Conservation (phyloP, 73 alveolate genomes). For the Symbiodinium natans region DNA sequence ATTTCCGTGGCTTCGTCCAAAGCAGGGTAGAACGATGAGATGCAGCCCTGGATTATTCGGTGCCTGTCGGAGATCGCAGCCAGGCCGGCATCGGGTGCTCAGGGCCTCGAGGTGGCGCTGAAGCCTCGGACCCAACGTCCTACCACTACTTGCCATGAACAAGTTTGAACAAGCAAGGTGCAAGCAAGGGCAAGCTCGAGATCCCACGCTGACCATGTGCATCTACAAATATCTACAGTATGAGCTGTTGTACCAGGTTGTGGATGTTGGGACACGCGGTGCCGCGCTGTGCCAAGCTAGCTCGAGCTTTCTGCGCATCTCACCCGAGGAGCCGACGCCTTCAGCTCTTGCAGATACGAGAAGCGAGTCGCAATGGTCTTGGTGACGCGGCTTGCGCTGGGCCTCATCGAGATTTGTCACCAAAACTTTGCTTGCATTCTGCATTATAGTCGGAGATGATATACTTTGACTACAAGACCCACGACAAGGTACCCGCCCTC, state of each 20-base stretch:
- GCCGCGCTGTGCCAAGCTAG: not conserved
- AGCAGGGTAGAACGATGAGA: no score
- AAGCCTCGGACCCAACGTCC: slow-evolving; percentile 21
- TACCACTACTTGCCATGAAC: not conserved
- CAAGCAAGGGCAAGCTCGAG: not conserved
- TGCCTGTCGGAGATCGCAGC: slow-evolving; percentile 84
- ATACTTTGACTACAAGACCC: no score
- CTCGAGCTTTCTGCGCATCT: not conserved
- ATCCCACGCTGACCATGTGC: no score
- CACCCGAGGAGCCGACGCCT: slow-evolving; percentile 25
- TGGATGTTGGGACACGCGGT: not conserved
- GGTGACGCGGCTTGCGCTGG: slow-evolving; percentile 72
- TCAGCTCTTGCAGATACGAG: slow-evolving; percentile 77
- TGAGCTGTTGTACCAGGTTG: no score
- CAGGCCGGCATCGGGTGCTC: slow-evolving; percentile 63
- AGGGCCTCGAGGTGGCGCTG: slow-evolving; percentile 62
- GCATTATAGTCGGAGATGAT: no score
- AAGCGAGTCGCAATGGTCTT: slow-evolving; percentile 84
- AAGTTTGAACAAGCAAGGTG: not conserved
- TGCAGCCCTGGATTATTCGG: no score
- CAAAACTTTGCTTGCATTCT: not conserved
- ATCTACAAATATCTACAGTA: no score
- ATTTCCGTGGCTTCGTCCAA: no score
- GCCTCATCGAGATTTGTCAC: not conserved
- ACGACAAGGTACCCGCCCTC: no score